These are phyloP conservation scores for Globisporangium ultimum DNA, from an alignment of 352 stramenopile genomes.

Conservation along the genomic window DNA sequence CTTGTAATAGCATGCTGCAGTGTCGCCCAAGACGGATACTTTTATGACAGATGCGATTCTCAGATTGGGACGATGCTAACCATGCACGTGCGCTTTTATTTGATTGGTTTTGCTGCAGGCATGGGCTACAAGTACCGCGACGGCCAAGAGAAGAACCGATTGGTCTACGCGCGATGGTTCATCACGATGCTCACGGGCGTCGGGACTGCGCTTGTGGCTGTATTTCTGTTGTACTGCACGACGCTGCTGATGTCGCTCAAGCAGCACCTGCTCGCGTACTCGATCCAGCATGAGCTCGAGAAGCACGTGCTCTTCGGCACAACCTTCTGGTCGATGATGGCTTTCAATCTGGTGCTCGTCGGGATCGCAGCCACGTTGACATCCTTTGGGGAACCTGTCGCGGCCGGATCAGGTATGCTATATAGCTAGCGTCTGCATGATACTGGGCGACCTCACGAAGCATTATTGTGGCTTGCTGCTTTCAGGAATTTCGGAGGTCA, in stretches of 20 bases:
- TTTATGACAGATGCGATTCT: too few relatives aligned
- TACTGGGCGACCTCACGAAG: too few relatives aligned
- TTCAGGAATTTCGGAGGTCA: constrained; percentile 90
- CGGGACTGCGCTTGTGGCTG: constrained; percentile 66
- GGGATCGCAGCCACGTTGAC: constrained; percentile 68
- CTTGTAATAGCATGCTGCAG: too few relatives aligned
- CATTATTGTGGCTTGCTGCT: not conserved
- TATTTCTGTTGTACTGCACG: constrained; percentile 82
- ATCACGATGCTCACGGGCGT: constrained; percentile 74
- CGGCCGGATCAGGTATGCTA: constrained; percentile 62
- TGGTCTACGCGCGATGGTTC: constrained; percentile 81
- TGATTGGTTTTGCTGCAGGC: constrained; percentile 17
- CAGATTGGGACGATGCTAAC: too few relatives aligned
- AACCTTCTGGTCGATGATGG: constrained; percentile 65
- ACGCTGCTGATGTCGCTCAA: constrained; percentile 67
- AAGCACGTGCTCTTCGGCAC: constrained; percentile 71
- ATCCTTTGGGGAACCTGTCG: constrained; percentile 70
- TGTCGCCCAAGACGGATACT: too few relatives aligned
- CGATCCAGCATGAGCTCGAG: constrained; percentile 52
- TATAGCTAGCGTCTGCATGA: not conserved
- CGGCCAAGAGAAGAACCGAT: constrained; percentile 72
- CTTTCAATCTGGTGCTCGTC: constrained; percentile 73
- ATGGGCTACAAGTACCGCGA: constrained; percentile 81
- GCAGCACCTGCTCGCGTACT: constrained; percentile 59
- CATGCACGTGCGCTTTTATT: too few relatives aligned